Evolutionary conservation across 2,329 filamentous ascomycete species (phyloP).

Genomic region (Nigrograna mackinnonii): DNA sequence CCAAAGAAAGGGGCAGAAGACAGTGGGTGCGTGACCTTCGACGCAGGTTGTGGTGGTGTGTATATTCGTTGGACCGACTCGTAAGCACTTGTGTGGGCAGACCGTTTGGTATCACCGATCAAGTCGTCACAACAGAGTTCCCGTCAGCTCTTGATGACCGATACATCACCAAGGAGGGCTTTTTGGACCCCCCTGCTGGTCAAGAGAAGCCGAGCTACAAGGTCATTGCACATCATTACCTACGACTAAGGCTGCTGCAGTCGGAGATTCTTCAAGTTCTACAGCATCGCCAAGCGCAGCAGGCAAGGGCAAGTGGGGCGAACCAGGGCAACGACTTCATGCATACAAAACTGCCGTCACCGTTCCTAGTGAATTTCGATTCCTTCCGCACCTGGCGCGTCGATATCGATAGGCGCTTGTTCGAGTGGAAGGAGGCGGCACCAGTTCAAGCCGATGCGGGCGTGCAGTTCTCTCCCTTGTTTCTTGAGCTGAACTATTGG

Average conservation of each 20-base stretch:
- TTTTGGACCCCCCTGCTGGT: slow-evolving; percentile 64
- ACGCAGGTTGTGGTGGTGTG: slow-evolving; percentile 93
- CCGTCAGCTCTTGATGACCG: slow-evolving; percentile 86
- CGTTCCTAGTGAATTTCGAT: slow-evolving; percentile 81
- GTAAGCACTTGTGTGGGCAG: slow-evolving; percentile 92
- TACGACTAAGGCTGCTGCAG: slow-evolving; percentile 83
- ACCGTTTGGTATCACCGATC: slow-evolving; percentile 93
- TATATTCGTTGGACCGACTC: slow-evolving; percentile 91
- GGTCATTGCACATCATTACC: slow-evolving; percentile 88
- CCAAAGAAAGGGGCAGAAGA: slow-evolving; percentile 66
- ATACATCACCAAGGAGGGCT: slow-evolving; percentile 80
- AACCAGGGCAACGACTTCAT: slow-evolving; percentile 72
- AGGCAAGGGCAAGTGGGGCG: slow-evolving; percentile 68
- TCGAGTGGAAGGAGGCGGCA: slow-evolving; percentile 83
- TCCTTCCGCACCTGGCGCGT: slow-evolving; percentile 87
- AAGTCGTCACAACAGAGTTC: slow-evolving; percentile 94
- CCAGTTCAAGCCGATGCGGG: slow-evolving; percentile 79
- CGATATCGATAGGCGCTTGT: slow-evolving; percentile 81
- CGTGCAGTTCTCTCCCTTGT: slow-evolving; percentile 86
- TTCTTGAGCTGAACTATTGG: slow-evolving; percentile 96
- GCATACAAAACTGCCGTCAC: slow-evolving; percentile 77
- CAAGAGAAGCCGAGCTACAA: slow-evolving; percentile 78
- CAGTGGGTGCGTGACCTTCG: slow-evolving; percentile 87
- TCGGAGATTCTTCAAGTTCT: slow-evolving; percentile 94
- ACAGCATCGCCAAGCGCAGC: slow-evolving; percentile 87